Evolutionary conservation across 202 grass and related monocot species (phyloP), one percentile per base, ranked within the genome.

Genomic region (Saccharum hybrid): DNA sequence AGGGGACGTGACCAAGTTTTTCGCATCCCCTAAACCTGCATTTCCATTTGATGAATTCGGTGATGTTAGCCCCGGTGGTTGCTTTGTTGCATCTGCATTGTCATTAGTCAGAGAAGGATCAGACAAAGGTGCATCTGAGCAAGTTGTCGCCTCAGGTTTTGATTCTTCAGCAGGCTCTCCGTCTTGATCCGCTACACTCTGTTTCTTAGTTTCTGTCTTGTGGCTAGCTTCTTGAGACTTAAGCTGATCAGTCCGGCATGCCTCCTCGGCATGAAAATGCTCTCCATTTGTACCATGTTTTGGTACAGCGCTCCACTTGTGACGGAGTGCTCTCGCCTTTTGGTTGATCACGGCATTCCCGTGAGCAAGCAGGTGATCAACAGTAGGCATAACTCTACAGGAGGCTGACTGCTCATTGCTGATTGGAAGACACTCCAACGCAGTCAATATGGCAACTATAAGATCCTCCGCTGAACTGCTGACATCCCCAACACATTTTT

Each of bases 391-490:
- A 78, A 92, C 59, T 36, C 85, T 88, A 82, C 46, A 84, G n/a
- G 79, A 67, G 86, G 19, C 66, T 76, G 69, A 26, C n/a, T 85
- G 83, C 48, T 70, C 63, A 46, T 22, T 48, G 26, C 82, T 38
- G 63, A 87, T 77, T 8, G 90, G 83, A 79, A 92, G 90, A 34
- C 39, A 63, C n/a, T 90, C 88, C 70, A 92, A 67, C 31, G 72
- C 83, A 74, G 87, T 68, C 73, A 94, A 70, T 67, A 92, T 31
- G 15, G 59, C 77, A 82, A 45, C 42, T 34, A 90, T 86, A 26
- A 92, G 70, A 84, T 84, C 85, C 68, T 94, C 72, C 4, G 73
- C 82, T 76, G 78, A 14, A 56, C 4, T 64, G 26, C 36, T 79
- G 46, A 64, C 28, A 46, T 82, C 87, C 48, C 37, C 56, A 19